Evolutionary conservation across 331 rosid species (phyloP).

Genomic region (Stylosanthes scabra): DNA sequence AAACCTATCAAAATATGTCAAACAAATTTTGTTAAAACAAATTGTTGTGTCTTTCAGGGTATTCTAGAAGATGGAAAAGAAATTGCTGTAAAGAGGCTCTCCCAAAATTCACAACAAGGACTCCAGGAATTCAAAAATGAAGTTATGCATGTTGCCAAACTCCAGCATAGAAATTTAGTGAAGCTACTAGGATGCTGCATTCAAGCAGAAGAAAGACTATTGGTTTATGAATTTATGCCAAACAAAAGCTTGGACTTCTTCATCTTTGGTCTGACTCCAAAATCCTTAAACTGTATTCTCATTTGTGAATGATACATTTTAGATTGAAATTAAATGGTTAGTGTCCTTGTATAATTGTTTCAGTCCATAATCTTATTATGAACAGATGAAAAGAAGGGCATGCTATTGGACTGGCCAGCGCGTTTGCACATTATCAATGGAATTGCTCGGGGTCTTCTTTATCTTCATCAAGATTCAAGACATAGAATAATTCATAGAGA

Average conservation of each 20-base stretch:
- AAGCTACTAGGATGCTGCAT: not conserved
- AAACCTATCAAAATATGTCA: too few species aligned
- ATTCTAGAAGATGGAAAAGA: too few species aligned
- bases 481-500: slow-evolving; percentile 45
- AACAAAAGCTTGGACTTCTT: not conserved
- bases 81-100: too few species aligned
- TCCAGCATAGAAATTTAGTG: not conserved
- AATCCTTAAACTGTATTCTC: too few species aligned
- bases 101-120: too few species aligned
- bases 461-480: slow-evolving; percentile 46
- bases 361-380: too few species aligned
- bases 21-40: too few species aligned
- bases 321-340: too few species aligned
- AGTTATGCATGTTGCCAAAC: not conserved
- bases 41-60: too few species aligned
- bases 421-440: slow-evolving; percentile 31
- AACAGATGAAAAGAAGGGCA: slow-evolving; percentile 22
- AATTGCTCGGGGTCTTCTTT: slow-evolving; percentile 36
- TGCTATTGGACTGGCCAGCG: slow-evolving; percentile 22
- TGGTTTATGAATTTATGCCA: not conserved
- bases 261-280: not conserved
- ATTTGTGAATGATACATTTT: too few species aligned
- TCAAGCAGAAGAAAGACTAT: not conserved
- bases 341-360: too few species aligned
- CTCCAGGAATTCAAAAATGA: not conserved